Base-by-base conservation (phyloP, 1,284 basidiomycete genomes). In the Paramarasmius palmivorus region DNA sequence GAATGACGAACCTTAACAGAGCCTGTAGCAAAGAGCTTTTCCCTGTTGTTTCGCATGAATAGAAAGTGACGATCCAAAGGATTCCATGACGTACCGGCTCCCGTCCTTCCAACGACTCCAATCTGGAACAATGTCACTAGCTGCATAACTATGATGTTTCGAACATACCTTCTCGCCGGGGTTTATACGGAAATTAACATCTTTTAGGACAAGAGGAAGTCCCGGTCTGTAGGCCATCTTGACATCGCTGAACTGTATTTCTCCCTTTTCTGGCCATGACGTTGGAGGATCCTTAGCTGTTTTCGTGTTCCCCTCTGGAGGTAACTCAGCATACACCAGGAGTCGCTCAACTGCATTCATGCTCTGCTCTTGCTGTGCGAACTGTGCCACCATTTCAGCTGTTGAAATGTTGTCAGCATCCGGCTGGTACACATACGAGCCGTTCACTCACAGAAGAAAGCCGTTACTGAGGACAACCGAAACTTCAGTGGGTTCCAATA, bases 11-110 rank as follows among this genome's bases (percentile, higher is more conserved):
- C 70, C 92, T 78, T 72, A 94, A 86, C 17, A 95, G 73, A 1
- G 79, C 83, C 59, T 85, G 84, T 32, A 93, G 74, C 10, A 94
- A 69, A 1, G 90, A 91, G 50, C 83, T 86, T 71, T 93, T 93
- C 29, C 91, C 86, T 60, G 69, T 45, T 12, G 2, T 36, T 6
- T 32, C 29, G 29, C 22, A 15, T 29, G 22, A 29, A 20, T 40
- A 23, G 41, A 38, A 37, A 15, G 20, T 66, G 15, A 64, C 10
- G 17, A 46, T 19, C 49, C 32, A 41, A 9, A 54, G 10, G 44
- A 55, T 20, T 45, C 42, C 47, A 29, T 3, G 8, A 53, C 64
- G 68, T 66, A 68, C 81, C 84, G 45, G 88, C 85, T 14, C 86
- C 88, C 0, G 87, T 90, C 7, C 87, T 71, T 7, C 90, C 90